Conservation (phyloP, 2,329 filamentous ascomycete genomes). For the Aureobasidium uvarum region DNA sequence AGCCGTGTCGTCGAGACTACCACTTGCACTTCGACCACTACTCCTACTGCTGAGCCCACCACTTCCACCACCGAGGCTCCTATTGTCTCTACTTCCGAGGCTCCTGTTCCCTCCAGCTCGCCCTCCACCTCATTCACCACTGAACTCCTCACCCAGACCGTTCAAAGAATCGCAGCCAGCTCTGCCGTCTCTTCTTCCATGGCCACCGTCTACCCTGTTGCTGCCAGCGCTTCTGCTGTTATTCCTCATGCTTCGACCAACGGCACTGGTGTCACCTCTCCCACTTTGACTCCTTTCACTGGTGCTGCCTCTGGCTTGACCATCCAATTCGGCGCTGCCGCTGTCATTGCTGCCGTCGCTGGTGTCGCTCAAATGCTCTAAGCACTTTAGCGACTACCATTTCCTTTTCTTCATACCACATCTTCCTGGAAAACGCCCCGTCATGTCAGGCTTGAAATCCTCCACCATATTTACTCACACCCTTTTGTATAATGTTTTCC, state of each 20-base stretch:
- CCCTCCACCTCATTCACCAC: conserved; percentile 9
- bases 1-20: conserved; percentile 25
- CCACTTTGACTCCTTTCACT: conserved; percentile 11
- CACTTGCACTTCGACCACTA: conserved; percentile 23
- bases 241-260: conserved; percentile 11
- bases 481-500: conserved; percentile 24
- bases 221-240: conserved; percentile 14
- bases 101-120: conserved; percentile 8
- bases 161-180: neutral
- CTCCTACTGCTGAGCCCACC: neutral
- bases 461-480: neutral
- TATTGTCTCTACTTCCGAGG: neutral
- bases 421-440: conserved; percentile 16
- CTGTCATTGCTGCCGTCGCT: conserved; percentile 18
- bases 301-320: conserved; percentile 27
- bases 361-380: conserved; percentile 22
- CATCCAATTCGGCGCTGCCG: conserved; percentile 16
- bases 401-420: neutral
- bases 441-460: neutral
- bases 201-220: conserved; percentile 13
- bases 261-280: conserved; percentile 6
- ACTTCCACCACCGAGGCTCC: neutral
- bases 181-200: conserved; percentile 4
- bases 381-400: neutral
- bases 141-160: neutral